Evolutionary conservation across 2,329 filamentous ascomycete species (phyloP), one percentile per base, ranked within the genome.

Genomic region (Mycosphaerella sp.): DNA sequence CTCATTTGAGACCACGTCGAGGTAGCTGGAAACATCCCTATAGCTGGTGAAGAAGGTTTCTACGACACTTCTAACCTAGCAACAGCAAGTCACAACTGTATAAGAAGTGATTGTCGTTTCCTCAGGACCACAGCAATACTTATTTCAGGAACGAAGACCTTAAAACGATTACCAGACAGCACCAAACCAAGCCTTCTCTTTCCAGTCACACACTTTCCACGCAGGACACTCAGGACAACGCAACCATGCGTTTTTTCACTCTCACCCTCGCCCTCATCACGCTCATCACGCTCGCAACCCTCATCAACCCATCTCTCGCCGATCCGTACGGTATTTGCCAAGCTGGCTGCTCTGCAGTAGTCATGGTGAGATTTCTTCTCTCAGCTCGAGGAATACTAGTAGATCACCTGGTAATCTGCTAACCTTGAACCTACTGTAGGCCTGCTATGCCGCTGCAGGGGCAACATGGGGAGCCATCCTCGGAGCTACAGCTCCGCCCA

Each of bases 381-480:
- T 25, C 21, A 6, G 4, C 21, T 1, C 21, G 21, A 25, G 21
- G 7, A 25, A 25, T 25, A 25, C 3, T 25, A n/a, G n/a, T n/a
- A n/a, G 21, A 25, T 25, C 21, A 25, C 21, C 21, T 25, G 21
- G 5, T 25, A 25, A 25, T 25, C 21, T 25, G 21, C 21, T 25
- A 25, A 25, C 7, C 21, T 1, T 25, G 21, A 25, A 25, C 7
- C 21, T 25, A n/a, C n/a, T n/a, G n/a, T n/a, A 25, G 21, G 72
- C 73, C 0, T 78, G 74, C 53, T 78, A 77, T 46, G 39, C 61
- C 1, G 74, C 70, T 9, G 74, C 68, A 2, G 74, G 75, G 0
- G 64, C 60, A 40, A 70, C 69, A 1, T 77, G 51, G 51, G 73
- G 73, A 1, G 69, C 70, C 0, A 72, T 68, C 0, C 6, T 66